Percentiles rank a stretch among this genome's conserved stretches.
These are phyloP conservation scores for Cordyceps cateniannulata DNA, from an alignment of 2,329 filamentous ascomycete genomes.

Conservation along the genomic window DNA sequence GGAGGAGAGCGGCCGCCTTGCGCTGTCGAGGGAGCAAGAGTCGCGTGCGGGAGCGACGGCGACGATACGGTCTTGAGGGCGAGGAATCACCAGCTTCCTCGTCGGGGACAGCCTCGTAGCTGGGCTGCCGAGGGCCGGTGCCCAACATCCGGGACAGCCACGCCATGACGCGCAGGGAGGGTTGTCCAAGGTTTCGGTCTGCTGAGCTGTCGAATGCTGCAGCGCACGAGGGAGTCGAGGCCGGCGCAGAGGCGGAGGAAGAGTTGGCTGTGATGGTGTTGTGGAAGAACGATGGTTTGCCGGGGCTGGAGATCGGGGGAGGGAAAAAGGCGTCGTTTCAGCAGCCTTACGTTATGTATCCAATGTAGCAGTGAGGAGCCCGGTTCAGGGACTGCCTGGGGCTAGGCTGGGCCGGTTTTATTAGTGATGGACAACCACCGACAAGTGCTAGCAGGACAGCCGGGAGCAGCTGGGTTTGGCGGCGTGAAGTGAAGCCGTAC, in stretches of 20 bases:
- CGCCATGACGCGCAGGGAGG: not conserved
- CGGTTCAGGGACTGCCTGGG: not conserved
- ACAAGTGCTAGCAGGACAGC: not conserved
- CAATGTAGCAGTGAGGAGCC: not conserved
- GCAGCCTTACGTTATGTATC: constrained; percentile 5
- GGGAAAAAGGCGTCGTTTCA: not conserved
- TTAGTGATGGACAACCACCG: not conserved
- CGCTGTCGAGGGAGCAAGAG: constrained; percentile 10
- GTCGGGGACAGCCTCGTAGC: constrained; percentile 4
- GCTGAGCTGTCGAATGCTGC: not conserved
- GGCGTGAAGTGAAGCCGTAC: not conserved
- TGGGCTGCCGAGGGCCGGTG: not conserved
- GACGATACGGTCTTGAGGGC: constrained; percentile 5
- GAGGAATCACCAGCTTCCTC: constrained; percentile 6
- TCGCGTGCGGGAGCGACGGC: constrained; percentile 9
- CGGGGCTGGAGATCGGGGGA: not conserved
- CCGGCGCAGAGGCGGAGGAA: not conserved
- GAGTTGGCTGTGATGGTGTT: not conserved
- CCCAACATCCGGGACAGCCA: constrained; percentile 6
- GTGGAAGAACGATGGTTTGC: not conserved
- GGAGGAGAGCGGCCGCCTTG: constrained; percentile 47
- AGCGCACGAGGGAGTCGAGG: not conserved
- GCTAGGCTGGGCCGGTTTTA: not conserved
- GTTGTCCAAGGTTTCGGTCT: not conserved
- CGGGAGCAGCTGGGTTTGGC: not conserved